Percentiles rank a stretch among this genome's conserved stretches.
These are phyloP conservation scores for Irpex rosettiformis DNA, from an alignment of 1,284 basidiomycete species.

Conservation along the genomic window DNA sequence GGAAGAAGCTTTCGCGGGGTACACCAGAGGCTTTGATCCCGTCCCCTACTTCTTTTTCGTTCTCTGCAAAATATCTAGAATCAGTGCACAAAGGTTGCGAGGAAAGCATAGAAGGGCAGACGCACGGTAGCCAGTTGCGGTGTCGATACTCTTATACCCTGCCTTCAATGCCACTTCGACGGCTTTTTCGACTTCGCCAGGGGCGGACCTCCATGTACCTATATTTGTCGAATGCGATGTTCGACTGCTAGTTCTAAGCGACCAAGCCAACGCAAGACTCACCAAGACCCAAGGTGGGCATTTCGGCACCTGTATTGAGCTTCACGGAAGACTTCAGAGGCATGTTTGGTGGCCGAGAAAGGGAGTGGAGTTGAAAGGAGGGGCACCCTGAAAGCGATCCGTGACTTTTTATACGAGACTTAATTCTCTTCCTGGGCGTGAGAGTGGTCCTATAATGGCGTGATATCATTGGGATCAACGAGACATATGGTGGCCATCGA, in stretches of 20 bases:
- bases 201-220: slow-evolving; percentile 80
- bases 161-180: slow-evolving; percentile 70
- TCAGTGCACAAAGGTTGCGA: neutral
- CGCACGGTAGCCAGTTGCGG: slow-evolving; percentile 42
- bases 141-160: slow-evolving; percentile 79
- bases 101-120: neutral
- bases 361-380: no score
- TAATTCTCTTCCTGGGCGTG: no score
- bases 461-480: no score
- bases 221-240: neutral
- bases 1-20: slow-evolving; percentile 64
- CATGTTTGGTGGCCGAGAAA: no score
- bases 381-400: neutral
- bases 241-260: neutral
- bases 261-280: no score
- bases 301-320: slow-evolving; percentile 71
- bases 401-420: neutral
- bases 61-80: slow-evolving; percentile 31
- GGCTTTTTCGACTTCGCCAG: slow-evolving; percentile 60
- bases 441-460: no score
- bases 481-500: no score
- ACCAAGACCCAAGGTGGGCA: slow-evolving; percentile 79
- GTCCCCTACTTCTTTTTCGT: slow-evolving; percentile 72
- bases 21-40: slow-evolving; percentile 75
- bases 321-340: slow-evolving; percentile 38